Conservation (phyloP, 768 basidiomycete species). For the Naganishia onofrii region DNA sequence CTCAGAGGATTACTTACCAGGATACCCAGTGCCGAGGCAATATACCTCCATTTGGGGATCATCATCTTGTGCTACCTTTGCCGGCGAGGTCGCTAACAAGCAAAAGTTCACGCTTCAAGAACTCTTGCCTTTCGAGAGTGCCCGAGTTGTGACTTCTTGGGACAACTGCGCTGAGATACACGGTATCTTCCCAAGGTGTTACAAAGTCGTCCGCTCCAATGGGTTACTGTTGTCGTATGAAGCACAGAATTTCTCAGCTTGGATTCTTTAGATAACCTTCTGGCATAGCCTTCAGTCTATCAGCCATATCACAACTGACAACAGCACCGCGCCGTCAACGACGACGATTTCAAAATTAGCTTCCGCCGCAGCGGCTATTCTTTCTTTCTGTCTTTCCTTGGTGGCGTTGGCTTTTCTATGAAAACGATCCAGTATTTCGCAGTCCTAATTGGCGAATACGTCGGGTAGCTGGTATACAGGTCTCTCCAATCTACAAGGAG, state of each 20-base stretch:
- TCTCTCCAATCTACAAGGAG: too few species aligned
- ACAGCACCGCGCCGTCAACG: background rate
- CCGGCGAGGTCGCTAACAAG: background rate
- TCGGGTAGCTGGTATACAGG: too few species aligned
- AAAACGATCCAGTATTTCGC: too few species aligned
- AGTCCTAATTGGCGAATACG: too few species aligned
- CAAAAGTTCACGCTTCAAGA: background rate
- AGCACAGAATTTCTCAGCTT: background rate
- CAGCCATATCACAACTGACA: background rate
- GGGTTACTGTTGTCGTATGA: background rate
- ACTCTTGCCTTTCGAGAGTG: background rate
- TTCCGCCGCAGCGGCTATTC: background rate
- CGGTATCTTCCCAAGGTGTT: background rate
- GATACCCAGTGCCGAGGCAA: slow-evolving; percentile 41
- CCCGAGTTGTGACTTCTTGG: background rate
- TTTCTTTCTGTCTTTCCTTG: background rate
- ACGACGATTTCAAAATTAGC: background rate
- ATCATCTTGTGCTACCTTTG: slow-evolving; percentile 39
- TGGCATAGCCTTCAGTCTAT: background rate
- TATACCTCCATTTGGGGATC: slow-evolving; percentile 47
- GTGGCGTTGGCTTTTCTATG: background rate
- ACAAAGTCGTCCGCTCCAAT: background rate
- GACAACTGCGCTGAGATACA: background rate
- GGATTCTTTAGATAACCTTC: background rate
- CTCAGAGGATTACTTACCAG: slow-evolving; percentile 35